phyloP scores from a whole-genome alignment of 352 stramenopile genomes.

The Elongisporangium senticosum region DNA sequence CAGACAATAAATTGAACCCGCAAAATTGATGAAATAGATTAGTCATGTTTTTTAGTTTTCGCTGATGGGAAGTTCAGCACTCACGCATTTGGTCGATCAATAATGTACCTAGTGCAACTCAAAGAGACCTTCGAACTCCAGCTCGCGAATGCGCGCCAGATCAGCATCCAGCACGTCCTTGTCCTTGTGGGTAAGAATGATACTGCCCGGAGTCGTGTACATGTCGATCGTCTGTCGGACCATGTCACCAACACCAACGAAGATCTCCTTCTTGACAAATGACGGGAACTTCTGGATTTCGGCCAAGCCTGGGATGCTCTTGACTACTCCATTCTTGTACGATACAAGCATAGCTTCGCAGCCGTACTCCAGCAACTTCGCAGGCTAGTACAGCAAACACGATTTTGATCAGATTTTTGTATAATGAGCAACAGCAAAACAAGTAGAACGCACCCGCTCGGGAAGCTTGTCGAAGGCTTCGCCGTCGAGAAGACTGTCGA shows the following conservation, averaged over 20 bases:
- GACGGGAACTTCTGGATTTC: slow-evolving; percentile 89
- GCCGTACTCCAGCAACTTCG: slow-evolving; percentile 74
- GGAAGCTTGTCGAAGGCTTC: slow-evolving; percentile 55
- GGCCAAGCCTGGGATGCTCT: slow-evolving; percentile 83
- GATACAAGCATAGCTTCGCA: slow-evolving; percentile 93
- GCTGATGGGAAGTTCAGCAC: not conserved
- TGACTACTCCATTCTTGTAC: slow-evolving; percentile 89
- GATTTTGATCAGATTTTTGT: slow-evolving; percentile 1
- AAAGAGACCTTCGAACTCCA: slow-evolving; percentile 72
- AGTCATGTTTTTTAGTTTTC: not conserved
- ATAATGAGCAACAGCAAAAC: not conserved
- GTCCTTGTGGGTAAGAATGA: slow-evolving; percentile 91
- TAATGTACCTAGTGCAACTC: slow-evolving; percentile 40
- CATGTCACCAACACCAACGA: slow-evolving; percentile 72
- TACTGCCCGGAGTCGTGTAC: slow-evolving; percentile 92
- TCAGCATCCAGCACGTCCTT: slow-evolving; percentile 78
- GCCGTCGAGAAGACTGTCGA: slow-evolving; percentile 74
- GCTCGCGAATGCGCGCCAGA: slow-evolving; percentile 87
- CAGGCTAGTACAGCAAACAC: slow-evolving; percentile 29
- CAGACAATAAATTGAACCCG: not conserved
- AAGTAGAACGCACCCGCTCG: slow-evolving; percentile 29
- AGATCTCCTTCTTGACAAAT: slow-evolving; percentile 90
- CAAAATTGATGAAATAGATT: not conserved
- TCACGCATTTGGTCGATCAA: not conserved
- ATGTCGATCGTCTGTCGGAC: slow-evolving; percentile 93